A percentile compares a stretch with the other conserved stretches of the same genome.
Evolutionary conservation across 2,329 filamentous ascomycete genomes (phyloP).

Genomic region (Colletotrichum karsti): DNA sequence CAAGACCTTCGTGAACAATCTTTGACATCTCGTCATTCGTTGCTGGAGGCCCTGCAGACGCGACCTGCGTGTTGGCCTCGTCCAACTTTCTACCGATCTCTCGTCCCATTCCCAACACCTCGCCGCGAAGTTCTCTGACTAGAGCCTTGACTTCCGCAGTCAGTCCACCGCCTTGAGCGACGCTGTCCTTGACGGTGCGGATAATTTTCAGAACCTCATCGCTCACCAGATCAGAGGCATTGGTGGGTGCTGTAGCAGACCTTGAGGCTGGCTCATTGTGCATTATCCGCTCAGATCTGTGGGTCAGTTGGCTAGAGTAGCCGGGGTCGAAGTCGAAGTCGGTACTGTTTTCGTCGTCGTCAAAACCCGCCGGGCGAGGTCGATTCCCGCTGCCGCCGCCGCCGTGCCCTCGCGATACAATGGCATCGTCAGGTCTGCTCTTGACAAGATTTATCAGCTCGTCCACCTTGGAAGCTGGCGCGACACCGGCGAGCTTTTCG

Average conservation of each 20-base stretch:
- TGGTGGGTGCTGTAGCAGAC: constrained; percentile 53
- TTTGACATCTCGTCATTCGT: constrained; percentile 76
- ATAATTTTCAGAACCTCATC: constrained; percentile 87
- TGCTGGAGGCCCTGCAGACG: constrained; percentile 48
- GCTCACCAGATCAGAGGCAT: constrained; percentile 66
- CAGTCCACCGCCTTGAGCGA: constrained; percentile 85
- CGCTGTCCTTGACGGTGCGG: constrained; percentile 88
- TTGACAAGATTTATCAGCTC: constrained; percentile 74
- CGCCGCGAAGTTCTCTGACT: constrained; percentile 87
- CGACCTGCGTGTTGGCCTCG: constrained; percentile 54
- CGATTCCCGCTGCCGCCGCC: constrained; percentile 37
- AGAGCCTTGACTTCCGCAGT: constrained; percentile 93
- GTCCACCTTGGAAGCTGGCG: constrained; percentile 70
- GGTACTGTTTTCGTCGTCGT: constrained; percentile 41
- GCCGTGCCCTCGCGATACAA: constrained; percentile 43
- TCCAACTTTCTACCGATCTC: constrained; percentile 90
- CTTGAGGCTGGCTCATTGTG: constrained; percentile 50
- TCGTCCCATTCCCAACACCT: constrained; percentile 93
- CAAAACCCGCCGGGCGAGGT: constrained; percentile 48
- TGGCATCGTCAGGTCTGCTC: constrained; percentile 51
- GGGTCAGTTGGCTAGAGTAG: constrained; percentile 42
- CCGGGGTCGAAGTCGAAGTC: constrained; percentile 45
- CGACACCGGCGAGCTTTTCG: constrained; percentile 73
- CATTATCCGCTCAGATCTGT: constrained; percentile 54
- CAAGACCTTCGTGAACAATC: constrained; percentile 82